Base-by-base conservation (phyloP, 805 yeast species). In the Yamadazyma ubonensis region DNA sequence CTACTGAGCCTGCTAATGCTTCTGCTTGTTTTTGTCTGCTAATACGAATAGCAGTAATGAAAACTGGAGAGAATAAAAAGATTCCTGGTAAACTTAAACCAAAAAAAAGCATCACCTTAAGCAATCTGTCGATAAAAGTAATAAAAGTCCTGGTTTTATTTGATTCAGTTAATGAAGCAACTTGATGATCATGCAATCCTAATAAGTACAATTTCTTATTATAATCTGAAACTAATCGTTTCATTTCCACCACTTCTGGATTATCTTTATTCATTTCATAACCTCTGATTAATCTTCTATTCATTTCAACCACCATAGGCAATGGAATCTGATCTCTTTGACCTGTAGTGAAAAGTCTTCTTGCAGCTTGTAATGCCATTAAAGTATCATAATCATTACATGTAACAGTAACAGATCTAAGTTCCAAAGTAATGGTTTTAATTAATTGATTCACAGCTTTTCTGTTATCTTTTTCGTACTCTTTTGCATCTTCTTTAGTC, bases 181-280 rank as follows among this genome's bases (percentile, higher is more conserved):
- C 70, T 44, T 67, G 71, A 43, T 68, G 71, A 49, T 67, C 73
- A 36, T 61, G 70, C 20, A 68, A 46, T 5, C 71, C 71, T 39
- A 61, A 43, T 19, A 51, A 45, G 50, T 50, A 48, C 18, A 67
- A 52, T 36, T 55, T 53, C 30, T 51, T 48, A 46, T 68, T 66
- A 47, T 67, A 68, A 5, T 51, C 62, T 16, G 54, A 38, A n/a
- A 67, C 70, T 25, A 54, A 41, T 7, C 50, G 41, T 33, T 55
- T 64, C 38, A 67, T 41, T 28, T 53, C 55, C 8, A 52, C 52
- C 17, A 67, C 63, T 18, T 66, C 70, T 0, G 67, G 65, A 16
- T 57, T 53, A 27, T 65, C 59, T 4, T 61, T 45, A 36, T 60
- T 56, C 45, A 57, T 50, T 33, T 61, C 54, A 45, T 66, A 68